Base-by-base conservation (phyloP, 2,329 filamentous ascomycete species). In the Cylindrodendrum hubeiense region DNA sequence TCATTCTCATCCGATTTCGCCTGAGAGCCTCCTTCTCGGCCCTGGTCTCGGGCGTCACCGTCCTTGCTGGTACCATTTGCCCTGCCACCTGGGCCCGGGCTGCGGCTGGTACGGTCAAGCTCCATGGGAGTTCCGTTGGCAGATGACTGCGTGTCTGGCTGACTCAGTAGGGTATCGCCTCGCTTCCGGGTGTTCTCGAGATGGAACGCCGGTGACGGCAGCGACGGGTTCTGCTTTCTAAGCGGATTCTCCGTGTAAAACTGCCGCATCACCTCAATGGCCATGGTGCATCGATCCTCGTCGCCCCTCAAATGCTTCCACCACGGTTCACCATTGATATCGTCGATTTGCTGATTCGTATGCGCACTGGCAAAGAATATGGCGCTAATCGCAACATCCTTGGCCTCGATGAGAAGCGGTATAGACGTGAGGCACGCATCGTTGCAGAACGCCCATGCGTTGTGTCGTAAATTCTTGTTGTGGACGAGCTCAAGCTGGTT, bases 401-500 rank as follows among this genome's bases (percentile, higher is more conserved):
- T 88, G 17, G 94, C 89, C 21, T 90, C 89, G 78, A 95, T 92
- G 30, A 97, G 85, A 3, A 99, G 86, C 65, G 95, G 97, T 52
- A 98, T 85, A 43, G 91, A 89, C 1, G 95, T 98, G 65, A 95
- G 89, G 69, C 90, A 93, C 21, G 92, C 92, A 79, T 99, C 96
- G 77, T 97, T 98, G 68, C 97, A 89, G 75, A 98, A 98, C 0
- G 94, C 92, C 94, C 96, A 98, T 1, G 94, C 92, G 0, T 93
- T 90, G 79, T 97, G 95, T 60, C 95, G 89, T 30, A 98, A 82
- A 59, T 87, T 83, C 80, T 95, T 95, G 80, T 97, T 93, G 74
- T 95, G 90, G 64, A 93, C 89, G 51, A 94, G 85, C 24, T 87
- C 86, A 66, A 96, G 88, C 76, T 88, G 90, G 58, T 90, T 89